Percentiles rank a stretch among this genome's conserved stretches.
Evolutionary conservation across 768 basidiomycete species (phyloP).

Genomic region (Lentinula lateritia): DNA sequence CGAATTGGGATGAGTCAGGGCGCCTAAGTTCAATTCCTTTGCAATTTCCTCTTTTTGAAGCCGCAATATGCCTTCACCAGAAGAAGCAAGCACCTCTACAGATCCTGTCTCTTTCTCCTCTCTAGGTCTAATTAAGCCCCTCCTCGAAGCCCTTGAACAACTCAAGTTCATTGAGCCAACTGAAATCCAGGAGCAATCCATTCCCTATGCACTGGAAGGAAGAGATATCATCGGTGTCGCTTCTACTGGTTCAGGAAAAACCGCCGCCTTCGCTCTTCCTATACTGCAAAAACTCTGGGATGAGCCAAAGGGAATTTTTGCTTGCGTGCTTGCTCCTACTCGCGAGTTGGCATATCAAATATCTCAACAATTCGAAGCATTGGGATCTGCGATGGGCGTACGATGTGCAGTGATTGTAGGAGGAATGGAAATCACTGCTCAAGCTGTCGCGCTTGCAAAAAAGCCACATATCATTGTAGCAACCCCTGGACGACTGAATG

Average conservation of each 20-base stretch:
- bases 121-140: slow-evolving; percentile 84
- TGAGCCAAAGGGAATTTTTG: slow-evolving; percentile 89
- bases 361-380: slow-evolving; percentile 89
- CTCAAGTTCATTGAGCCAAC: slow-evolving; percentile 88
- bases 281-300: slow-evolving; percentile 97
- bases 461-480: slow-evolving; percentile 93
- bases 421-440: slow-evolving; percentile 77
- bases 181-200: slow-evolving; percentile 78
- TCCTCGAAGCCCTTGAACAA: slow-evolving; percentile 79
- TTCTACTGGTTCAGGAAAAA: slow-evolving; percentile 96
- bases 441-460: slow-evolving; percentile 89
- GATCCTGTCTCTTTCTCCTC: slow-evolving; percentile 61
- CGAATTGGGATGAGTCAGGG: neutral
- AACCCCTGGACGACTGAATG: slow-evolving; percentile 89
- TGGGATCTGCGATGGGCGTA: slow-evolving; percentile 91
- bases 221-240: slow-evolving; percentile 99
- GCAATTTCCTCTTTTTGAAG: neutral
- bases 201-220: slow-evolving; percentile 86
- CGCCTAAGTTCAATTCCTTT: neutral
- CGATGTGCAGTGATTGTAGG: slow-evolving; percentile 91
- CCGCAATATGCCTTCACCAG: slow-evolving; percentile 51
- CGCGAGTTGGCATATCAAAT: slow-evolving; percentile 98
- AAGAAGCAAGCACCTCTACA: slow-evolving; percentile 50
- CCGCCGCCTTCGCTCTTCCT: slow-evolving; percentile 93
- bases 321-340: slow-evolving; percentile 93